phyloP scores from a whole-genome alignment of 176 grass and related monocot genomes.

The Oryza meridionalis region DNA sequence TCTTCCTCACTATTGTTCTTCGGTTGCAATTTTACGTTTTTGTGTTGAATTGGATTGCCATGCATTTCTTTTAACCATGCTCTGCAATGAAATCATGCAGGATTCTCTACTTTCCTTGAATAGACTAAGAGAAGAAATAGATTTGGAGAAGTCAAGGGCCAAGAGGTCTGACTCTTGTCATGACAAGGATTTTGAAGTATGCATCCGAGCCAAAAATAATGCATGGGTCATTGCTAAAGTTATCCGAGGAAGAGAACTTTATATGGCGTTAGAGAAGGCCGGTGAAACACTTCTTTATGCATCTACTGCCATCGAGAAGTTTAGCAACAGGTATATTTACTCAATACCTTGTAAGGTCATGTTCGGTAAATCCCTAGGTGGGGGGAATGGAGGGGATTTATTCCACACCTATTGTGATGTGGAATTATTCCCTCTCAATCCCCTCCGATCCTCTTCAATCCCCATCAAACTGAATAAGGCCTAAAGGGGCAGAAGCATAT shows the following conservation, averaged over 20 bases:
- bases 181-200: slow-evolving; percentile 84
- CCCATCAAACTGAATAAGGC: no score
- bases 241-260: slow-evolving; percentile 77
- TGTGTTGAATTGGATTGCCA: slow-evolving; percentile 12
- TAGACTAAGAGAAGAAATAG: slow-evolving; percentile 81
- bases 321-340: slow-evolving; percentile 79
- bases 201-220: slow-evolving; percentile 84
- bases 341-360: not conserved
- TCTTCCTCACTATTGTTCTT: not conserved
- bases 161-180: slow-evolving; percentile 54
- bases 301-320: slow-evolving; percentile 90
- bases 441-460: no score
- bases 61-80: slow-evolving; percentile 14
- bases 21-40: slow-evolving; percentile 7
- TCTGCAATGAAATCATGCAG: slow-evolving; percentile 50
- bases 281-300: slow-evolving; percentile 94
- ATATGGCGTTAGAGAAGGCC: slow-evolving; percentile 89
- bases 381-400: no score
- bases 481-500: slow-evolving; percentile 6
- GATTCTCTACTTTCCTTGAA: slow-evolving; percentile 83
- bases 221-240: slow-evolving; percentile 94
- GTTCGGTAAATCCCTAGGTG: no score
- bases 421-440: no score
- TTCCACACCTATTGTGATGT: no score
- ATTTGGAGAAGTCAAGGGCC: slow-evolving; percentile 77